phyloP scores from a whole-genome alignment of 345 rosid genomes.

The Lagerstroemia speciosa region DNA sequence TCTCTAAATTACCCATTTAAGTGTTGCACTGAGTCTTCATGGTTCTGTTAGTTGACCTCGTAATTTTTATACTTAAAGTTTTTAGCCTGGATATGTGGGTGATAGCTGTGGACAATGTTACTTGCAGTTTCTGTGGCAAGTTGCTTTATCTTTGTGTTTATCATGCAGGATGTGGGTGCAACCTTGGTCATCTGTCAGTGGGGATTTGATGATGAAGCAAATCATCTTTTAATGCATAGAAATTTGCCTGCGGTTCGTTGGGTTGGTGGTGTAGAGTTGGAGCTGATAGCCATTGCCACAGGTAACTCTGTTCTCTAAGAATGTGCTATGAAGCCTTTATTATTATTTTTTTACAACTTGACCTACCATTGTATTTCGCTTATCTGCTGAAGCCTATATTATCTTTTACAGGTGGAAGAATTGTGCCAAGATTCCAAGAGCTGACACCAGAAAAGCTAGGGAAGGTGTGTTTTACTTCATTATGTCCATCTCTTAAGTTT shows the following conservation, averaged over 20 bases:
- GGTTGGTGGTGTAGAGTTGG: conserved; percentile 99
- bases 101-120: not conserved
- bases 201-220: conserved; percentile 99
- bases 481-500: not conserved
- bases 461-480: conserved; percentile 31
- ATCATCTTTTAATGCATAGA: conserved; percentile 90
- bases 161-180: conserved; percentile 87
- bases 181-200: conserved; percentile 97
- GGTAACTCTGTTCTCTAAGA: conserved; percentile 14
- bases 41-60: not conserved
- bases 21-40: not conserved
- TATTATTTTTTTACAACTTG: not conserved
- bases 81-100: not conserved
- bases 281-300: conserved; percentile 96
- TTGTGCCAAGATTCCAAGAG: conserved; percentile 97
- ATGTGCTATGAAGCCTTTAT: not conserved
- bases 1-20: not conserved
- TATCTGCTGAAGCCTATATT: conserved; percentile 13
- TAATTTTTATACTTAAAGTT: not conserved
- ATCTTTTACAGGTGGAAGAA: conserved; percentile 70
- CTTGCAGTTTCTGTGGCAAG: not conserved
- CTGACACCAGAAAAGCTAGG: conserved; percentile 91
- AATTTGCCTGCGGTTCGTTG: conserved; percentile 96
- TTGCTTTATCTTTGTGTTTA: not conserved
- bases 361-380: not conserved